phyloP scores from a whole-genome alignment of 192 early-diverging fungal genomes.

The Backusella sp. region DNA sequence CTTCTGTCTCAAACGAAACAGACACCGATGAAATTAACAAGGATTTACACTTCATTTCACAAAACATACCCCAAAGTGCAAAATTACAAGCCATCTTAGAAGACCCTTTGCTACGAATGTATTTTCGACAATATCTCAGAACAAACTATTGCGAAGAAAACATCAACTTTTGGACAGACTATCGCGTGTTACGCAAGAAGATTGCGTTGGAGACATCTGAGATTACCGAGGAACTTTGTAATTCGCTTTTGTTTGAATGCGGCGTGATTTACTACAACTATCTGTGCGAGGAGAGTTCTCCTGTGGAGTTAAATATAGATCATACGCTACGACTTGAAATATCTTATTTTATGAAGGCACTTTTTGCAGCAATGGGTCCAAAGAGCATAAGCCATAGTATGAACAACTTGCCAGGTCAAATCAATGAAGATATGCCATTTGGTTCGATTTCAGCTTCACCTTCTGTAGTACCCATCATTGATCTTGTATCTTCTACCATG shows the following conservation, averaged over 20 bases:
- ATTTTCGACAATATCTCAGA: conserved; percentile 60
- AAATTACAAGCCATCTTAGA: conserved; percentile 58
- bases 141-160: conserved; percentile 73
- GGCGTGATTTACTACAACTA: conserved; percentile 50
- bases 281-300: conserved; percentile 34
- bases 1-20: neutral
- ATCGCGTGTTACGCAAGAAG: conserved; percentile 39
- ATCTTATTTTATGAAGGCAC: conserved; percentile 42
- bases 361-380: conserved; percentile 28
- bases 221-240: conserved; percentile 21
- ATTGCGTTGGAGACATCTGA: conserved; percentile 19
- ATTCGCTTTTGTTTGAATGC: conserved; percentile 40
- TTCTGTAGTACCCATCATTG: neutral
- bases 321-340: conserved; percentile 46
- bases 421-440: neutral
- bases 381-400: neutral
- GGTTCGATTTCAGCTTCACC: neutral
- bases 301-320: conserved; percentile 50
- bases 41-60: neutral
- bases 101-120: conserved; percentile 43
- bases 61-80: conserved; percentile 22
- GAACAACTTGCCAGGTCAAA: neutral
- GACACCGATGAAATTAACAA: neutral
- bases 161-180: conserved; percentile 60
- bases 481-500: neutral